Conservation (phyloP, 176 grass and related monocot species). For the Carex myosuroides region DNA sequence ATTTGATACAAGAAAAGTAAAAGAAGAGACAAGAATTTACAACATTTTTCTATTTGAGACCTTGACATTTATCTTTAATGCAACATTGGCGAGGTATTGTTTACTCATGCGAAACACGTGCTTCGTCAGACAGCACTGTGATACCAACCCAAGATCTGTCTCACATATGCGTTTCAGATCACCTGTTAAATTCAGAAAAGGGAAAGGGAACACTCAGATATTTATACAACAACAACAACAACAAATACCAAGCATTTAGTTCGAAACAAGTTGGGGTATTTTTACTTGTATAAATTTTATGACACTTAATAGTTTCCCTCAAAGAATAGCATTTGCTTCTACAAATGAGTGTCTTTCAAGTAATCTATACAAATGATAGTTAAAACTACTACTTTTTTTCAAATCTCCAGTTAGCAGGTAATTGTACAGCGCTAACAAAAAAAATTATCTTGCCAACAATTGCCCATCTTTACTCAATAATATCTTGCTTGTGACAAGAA, state of each 20-base stretch:
- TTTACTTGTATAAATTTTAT: background rate
- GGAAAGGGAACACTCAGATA: background rate
- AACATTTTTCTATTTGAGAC: slow-evolving; percentile 20
- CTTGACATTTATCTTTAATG: slow-evolving; percentile 99
- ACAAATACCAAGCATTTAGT: no score
- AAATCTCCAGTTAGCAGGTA: background rate
- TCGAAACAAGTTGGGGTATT: no score
- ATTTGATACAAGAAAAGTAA: slow-evolving; percentile 3
- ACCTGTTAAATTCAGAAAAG: slow-evolving; percentile 34
- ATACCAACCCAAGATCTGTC: slow-evolving; percentile 81
- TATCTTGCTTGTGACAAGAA: background rate
- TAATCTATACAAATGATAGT: background rate
- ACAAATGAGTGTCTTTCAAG: background rate
- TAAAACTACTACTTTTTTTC: background rate
- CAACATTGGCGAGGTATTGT: slow-evolving; percentile 84
- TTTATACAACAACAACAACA: background rate
- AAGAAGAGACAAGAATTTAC: background rate
- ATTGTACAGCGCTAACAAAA: background rate
- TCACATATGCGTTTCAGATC: slow-evolving; percentile 89
- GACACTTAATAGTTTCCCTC: background rate
- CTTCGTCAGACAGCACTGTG: slow-evolving; percentile 72
- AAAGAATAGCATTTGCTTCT: background rate
- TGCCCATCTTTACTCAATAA: background rate
- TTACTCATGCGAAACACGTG: slow-evolving; percentile 73
- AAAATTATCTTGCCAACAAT: background rate